Conservation (phyloP, 441 rosid species). For the Kokia cookei region DNA sequence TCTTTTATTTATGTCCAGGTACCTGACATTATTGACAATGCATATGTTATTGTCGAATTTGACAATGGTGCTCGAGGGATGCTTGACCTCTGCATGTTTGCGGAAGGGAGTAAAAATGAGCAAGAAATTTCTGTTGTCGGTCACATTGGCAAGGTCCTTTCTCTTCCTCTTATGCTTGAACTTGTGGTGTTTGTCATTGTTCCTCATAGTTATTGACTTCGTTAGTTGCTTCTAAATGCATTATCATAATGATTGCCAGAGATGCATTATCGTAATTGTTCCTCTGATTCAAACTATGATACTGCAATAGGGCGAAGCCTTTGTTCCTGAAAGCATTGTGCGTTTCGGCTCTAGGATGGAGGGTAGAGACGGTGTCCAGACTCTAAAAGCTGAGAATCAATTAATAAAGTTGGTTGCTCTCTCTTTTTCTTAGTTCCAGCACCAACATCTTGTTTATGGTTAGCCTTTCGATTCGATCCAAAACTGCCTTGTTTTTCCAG, state of each 20-base stretch:
- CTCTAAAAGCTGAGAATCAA: slow-evolving; percentile 62
- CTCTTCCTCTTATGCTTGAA: background rate
- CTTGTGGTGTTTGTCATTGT: background rate
- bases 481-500: slow-evolving; percentile 27
- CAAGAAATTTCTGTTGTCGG: slow-evolving; percentile 89
- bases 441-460: background rate
- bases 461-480: background rate
- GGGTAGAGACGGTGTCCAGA: slow-evolving; percentile 67
- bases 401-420: slow-evolving; percentile 55
- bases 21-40: slow-evolving; percentile 88
- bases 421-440: background rate
- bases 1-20: slow-evolving; percentile 40
- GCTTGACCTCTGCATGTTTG: slow-evolving; percentile 98
- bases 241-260: background rate
- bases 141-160: slow-evolving; percentile 65
- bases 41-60: slow-evolving; percentile 81
- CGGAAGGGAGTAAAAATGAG: slow-evolving; percentile 94
- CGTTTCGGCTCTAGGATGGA: slow-evolving; percentile 50
- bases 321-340: slow-evolving; percentile 80
- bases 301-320: slow-evolving; percentile 74
- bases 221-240: background rate
- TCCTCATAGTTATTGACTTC: background rate
- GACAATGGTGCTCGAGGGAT: slow-evolving; percentile 88
- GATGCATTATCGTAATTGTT: background rate
- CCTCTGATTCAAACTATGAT: background rate